These are phyloP conservation scores for Leccinum imitatum DNA, from an alignment of 768 basidiomycete genomes.

Conservation along the genomic window DNA sequence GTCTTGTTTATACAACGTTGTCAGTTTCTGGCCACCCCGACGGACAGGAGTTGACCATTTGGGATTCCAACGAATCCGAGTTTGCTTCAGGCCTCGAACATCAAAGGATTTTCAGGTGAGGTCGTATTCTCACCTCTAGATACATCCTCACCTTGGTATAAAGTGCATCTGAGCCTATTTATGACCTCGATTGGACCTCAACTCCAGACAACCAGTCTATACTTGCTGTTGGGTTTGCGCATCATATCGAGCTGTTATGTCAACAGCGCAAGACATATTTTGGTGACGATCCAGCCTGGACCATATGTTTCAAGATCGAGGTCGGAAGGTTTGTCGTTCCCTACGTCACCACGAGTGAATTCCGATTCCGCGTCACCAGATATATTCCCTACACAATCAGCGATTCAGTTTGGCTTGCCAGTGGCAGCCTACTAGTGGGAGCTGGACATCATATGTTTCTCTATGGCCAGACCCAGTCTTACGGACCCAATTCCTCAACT, in stretches of 20 bases:
- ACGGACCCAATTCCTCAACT: conserved; percentile 22
- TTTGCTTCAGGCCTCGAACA: conserved; percentile 91
- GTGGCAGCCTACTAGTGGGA: conserved; percentile 79
- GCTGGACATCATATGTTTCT: conserved; percentile 83
- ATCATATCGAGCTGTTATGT: conserved; percentile 82
- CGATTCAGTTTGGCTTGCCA: conserved; percentile 89
- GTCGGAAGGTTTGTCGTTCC: conserved; percentile 56
- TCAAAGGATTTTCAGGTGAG: conserved; percentile 58
- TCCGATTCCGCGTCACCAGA: conserved; percentile 36
- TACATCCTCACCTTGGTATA: neutral
- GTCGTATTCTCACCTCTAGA: neutral
- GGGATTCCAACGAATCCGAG: conserved; percentile 94
- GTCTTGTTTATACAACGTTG: conserved; percentile 5
- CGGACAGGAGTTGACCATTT: conserved; percentile 85
- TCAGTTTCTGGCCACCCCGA: conserved; percentile 59
- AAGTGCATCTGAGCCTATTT: conserved; percentile 53
- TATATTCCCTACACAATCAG: conserved; percentile 76
- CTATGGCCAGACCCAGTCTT: conserved; percentile 51
- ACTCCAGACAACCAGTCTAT: conserved; percentile 90
- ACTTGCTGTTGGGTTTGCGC: conserved; percentile 82
- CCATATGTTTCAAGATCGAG: conserved; percentile 66
- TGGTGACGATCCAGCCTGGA: conserved; percentile 79
- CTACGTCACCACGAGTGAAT: neutral
- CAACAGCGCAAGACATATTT: conserved; percentile 93
- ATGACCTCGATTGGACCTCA: conserved; percentile 91